Evolutionary conservation across 208 protist species (phyloP), one percentile per base, ranked within the genome.

Genomic region (Porcisia hertigi): DNA sequence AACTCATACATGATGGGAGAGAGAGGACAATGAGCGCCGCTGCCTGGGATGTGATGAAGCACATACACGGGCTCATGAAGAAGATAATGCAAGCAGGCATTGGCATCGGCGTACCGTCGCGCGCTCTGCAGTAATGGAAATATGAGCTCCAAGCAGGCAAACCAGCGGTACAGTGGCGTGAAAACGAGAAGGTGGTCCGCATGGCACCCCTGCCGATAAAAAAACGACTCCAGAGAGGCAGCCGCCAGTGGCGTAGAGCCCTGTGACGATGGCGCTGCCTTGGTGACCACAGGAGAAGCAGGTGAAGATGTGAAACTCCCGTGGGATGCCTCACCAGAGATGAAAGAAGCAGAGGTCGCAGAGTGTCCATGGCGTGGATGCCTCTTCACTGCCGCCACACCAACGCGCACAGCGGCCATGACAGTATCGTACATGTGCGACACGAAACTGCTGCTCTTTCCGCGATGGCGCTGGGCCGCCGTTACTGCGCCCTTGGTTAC

Each of bases 141-240:
- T 18, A 95, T 73, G 25, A 90, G 60, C 76, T 97, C 93, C 60
- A 88, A 69, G 71, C 90, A 94, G 2, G 71, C 73, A 63, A 86
- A 94, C 86, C 87, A 95, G 25, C 82, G 84, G 59, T 93, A 92
- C n/a, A 90, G 78, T 1, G 93, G 89, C 30, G 86, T 82, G 67
- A 93, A 96, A 20, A 75, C 75, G 5, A 95, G 80, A 20, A 97
- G 81, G 67, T 95, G 91, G 41, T 89, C 76, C 11, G 86, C 86
- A 34, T 83, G 49, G 20, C 90, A 76, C 30, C 90, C 92, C 59
- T 86, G 52, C 39, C 41, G 60, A 39, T 79, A 80, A 3, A 96
- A 76, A 2, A 92, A 41, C 18, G 73, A 43, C 57, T 81, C 53
- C 1, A 81, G 57, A 14, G 69, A 82, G 7, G 54, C 20, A 43